Evolutionary conservation across 306 rosid genomes (phyloP).

Genomic region (Gastrolobium bilobum): DNA sequence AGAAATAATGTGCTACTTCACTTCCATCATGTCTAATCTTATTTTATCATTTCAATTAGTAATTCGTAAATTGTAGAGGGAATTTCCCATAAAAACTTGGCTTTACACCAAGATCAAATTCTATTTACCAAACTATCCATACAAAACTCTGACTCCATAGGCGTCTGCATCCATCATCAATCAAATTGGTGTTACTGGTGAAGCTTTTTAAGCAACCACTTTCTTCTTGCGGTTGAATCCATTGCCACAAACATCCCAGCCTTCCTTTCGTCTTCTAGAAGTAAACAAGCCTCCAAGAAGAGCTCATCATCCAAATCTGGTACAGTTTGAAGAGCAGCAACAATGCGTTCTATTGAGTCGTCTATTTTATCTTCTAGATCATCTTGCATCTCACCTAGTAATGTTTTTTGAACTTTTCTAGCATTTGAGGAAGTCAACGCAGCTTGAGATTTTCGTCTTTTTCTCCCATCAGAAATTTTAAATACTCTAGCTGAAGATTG

Average conservation of each 20-base stretch:
- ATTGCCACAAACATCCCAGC: slow-evolving; percentile 69
- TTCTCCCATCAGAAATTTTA: slow-evolving; percentile 39
- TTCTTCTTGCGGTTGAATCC: slow-evolving; percentile 58
- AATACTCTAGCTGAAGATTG: slow-evolving; percentile 43
- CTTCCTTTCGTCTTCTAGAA: slow-evolving; percentile 66
- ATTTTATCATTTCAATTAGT: not conserved
- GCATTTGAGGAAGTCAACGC: slow-evolving; percentile 41
- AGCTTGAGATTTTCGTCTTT: slow-evolving; percentile 49
- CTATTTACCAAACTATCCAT: not conserved
- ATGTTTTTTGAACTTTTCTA: slow-evolving; percentile 45
- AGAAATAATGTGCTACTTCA: not conserved
- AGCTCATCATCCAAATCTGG: slow-evolving; percentile 66
- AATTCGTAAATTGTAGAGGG: not conserved
- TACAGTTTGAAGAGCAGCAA: slow-evolving; percentile 66
- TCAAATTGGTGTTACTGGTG: slow-evolving; percentile 33
- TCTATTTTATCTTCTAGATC: slow-evolving; percentile 40
- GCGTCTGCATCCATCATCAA: not conserved
- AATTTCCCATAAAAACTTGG: not conserved
- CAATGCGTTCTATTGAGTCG: slow-evolving; percentile 62
- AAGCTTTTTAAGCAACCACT: slow-evolving; percentile 63
- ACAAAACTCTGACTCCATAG: not conserved
- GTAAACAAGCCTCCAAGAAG: slow-evolving; percentile 66
- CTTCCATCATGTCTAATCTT: not conserved
- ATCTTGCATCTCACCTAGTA: slow-evolving; percentile 45
- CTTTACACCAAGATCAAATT: not conserved